phyloP scores from a whole-genome alignment of 768 basidiomycete genomes.

The Sutorius australiensis region DNA sequence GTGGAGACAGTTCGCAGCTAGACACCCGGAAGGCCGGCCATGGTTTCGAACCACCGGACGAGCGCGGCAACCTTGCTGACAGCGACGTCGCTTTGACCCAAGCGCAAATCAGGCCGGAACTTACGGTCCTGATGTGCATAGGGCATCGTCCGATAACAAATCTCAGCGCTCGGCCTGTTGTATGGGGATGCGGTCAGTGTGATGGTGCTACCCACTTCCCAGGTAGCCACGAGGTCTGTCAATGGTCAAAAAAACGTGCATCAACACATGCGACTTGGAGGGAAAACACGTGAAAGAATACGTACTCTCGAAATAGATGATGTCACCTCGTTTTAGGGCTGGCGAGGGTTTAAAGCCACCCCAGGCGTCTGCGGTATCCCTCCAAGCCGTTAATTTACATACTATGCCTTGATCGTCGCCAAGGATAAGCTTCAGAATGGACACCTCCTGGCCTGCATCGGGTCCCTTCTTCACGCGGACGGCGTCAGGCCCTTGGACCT shows the following conservation, averaged over 20 bases:
- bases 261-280: constrained; percentile 14
- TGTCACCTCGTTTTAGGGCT: constrained; percentile 64
- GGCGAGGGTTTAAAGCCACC: constrained; percentile 42
- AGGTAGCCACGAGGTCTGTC: constrained; percentile 51
- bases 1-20: constrained; percentile 5
- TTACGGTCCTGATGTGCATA: constrained; percentile 53
- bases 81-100: constrained; percentile 64
- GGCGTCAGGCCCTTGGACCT: constrained; percentile 72
- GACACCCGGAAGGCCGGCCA: constrained; percentile 51
- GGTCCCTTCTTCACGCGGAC: constrained; percentile 64
- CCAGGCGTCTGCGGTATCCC: constrained; percentile 72
- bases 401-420: constrained; percentile 69
- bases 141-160: constrained; percentile 81
- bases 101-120: constrained; percentile 67
- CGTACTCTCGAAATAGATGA: constrained; percentile 68
- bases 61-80: constrained; percentile 65
- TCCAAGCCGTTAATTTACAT: constrained; percentile 74
- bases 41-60: constrained; percentile 69
- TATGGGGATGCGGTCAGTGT: constrained; percentile 66
- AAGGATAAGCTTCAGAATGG: constrained; percentile 64
- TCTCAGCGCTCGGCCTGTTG: constrained; percentile 55
- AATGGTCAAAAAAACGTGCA: constrained; percentile 13
- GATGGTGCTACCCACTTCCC: constrained; percentile 42
- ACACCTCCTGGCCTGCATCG: constrained; percentile 68
- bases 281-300: constrained; percentile 14